Conservation (phyloP, 371 early-diverging fungal species). For the Syncephalis fuscata region DNA sequence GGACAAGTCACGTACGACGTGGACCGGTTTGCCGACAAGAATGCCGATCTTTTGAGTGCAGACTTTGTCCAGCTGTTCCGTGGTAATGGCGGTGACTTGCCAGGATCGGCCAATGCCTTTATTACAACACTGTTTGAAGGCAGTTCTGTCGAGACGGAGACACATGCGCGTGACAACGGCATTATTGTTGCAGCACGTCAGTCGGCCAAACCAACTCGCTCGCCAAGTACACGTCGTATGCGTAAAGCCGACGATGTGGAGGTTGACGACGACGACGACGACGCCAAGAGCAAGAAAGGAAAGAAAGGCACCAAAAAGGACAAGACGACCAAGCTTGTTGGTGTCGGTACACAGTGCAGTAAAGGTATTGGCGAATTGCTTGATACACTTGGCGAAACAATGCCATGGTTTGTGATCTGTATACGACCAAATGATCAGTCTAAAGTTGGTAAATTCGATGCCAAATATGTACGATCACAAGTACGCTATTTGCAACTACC, state of each 20-base stretch:
- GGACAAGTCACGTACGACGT: slow-evolving; percentile 56
- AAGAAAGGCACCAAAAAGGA: background rate
- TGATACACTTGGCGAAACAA: slow-evolving; percentile 62
- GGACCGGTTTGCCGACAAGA: slow-evolving; percentile 50
- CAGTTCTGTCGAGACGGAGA: slow-evolving; percentile 58
- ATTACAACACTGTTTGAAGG: slow-evolving; percentile 63
- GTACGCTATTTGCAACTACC: slow-evolving; percentile 40
- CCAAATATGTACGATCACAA: slow-evolving; percentile 40
- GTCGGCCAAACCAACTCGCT: slow-evolving; percentile 27
- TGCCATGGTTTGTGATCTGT: slow-evolving; percentile 74
- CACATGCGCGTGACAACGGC: slow-evolving; percentile 53
- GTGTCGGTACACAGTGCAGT: slow-evolving; percentile 52
- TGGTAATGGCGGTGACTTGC: slow-evolving; percentile 15
- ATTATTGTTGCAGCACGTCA: slow-evolving; percentile 44
- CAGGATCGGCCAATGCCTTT: slow-evolving; percentile 41
- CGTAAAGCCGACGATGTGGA: background rate
- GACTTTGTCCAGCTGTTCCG: slow-evolving; percentile 75
- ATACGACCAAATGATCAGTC: slow-evolving; percentile 59
- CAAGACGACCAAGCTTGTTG: slow-evolving; percentile 15
- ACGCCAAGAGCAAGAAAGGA: background rate
- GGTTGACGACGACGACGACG: slow-evolving; percentile 1
- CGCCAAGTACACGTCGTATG: slow-evolving; percentile 8
- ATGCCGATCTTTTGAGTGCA: slow-evolving; percentile 49
- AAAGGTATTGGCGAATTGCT: slow-evolving; percentile 59
- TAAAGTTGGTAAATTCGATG: slow-evolving; percentile 23